Conservation (phyloP, 192 early-diverging fungal genomes). For the Oehlia diaphana region DNA sequence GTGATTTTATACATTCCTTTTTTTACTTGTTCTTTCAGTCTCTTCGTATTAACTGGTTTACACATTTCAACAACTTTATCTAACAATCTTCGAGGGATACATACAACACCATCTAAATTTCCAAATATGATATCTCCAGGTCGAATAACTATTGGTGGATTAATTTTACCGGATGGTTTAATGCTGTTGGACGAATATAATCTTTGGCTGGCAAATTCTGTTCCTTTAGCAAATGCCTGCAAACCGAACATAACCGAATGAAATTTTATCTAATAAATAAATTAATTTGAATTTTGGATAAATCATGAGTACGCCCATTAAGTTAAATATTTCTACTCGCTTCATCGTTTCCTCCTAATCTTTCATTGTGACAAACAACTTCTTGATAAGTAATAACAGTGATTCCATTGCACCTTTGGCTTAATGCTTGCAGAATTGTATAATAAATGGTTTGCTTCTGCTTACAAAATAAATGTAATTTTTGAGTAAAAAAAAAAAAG, state of each 20-base stretch:
- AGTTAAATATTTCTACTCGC: no score
- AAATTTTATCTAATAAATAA: not conserved
- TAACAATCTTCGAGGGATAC: conserved; percentile 44
- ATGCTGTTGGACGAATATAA: conserved; percentile 44
- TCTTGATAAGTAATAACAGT: conserved; percentile 33
- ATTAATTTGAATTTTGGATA: conserved; percentile 46
- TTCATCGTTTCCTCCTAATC: no score
- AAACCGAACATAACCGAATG: not conserved
- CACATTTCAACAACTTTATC: conserved; percentile 48
- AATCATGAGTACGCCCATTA: conserved; percentile 52
- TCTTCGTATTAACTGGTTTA: conserved; percentile 32
- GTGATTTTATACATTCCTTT: conserved; percentile 34
- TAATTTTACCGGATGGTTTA: conserved; percentile 48
- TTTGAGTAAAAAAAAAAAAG: not conserved
- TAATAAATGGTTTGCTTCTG: conserved; percentile 27
- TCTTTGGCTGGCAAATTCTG: conserved; percentile 46
- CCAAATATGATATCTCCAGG: conserved; percentile 56
- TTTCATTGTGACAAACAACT: no score
- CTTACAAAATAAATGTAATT: conserved; percentile 32
- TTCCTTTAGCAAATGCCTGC: conserved; percentile 54
- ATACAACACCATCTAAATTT: conserved; percentile 56
- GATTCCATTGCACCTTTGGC: conserved; percentile 47
- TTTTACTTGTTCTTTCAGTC: conserved; percentile 52
- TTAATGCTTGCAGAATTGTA: conserved; percentile 41
- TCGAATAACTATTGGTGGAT: conserved; percentile 45